These are phyloP conservation scores for Metschnikowia gelsemii DNA, from an alignment of 805 yeast species.

Conservation along the genomic window DNA sequence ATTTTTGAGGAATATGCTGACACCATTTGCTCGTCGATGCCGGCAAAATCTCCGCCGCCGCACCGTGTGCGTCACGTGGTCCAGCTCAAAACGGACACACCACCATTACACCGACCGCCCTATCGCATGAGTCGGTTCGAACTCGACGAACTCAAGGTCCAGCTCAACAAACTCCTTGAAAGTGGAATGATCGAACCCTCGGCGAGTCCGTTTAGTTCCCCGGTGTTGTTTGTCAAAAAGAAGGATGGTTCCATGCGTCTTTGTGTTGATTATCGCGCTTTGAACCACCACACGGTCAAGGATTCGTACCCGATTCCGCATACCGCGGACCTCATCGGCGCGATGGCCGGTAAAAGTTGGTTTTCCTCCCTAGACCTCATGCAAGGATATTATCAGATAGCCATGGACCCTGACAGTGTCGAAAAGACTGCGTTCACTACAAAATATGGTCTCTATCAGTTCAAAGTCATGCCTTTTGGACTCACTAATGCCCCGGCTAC, in stretches of 20 bases:
- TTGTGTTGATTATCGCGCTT: not conserved
- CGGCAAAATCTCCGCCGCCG: not conserved
- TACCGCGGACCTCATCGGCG: constrained; percentile 3
- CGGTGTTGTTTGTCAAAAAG: not conserved
- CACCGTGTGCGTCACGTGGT: not conserved
- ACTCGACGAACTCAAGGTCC: not conserved
- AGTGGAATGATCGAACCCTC: not conserved
- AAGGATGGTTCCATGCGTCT: not conserved
- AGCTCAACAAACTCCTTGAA: not conserved
- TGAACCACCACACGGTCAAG: constrained; percentile 4
- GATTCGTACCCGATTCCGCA: constrained; percentile 4
- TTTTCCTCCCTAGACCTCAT: constrained; percentile 7
- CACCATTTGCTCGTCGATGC: not conserved
- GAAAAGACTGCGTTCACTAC: constrained; percentile 9
- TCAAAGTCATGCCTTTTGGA: no score
- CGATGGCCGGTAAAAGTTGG: constrained; percentile 1
- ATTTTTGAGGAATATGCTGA: not conserved
- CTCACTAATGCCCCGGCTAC: no score
- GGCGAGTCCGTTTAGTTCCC: not conserved
- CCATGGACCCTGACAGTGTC: constrained; percentile 1
- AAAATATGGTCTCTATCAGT: constrained; percentile 7
- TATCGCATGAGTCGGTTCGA: constrained; percentile 2
- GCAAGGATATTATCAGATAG: constrained; percentile 8
- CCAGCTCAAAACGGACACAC: constrained; percentile 1
- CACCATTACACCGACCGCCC: constrained; percentile 3